Percentiles rank a stretch among this genome's conserved stretches.
Conservation (phyloP, 495 filamentous ascomycete genomes). For the Aspergillus heteromorphus region DNA sequence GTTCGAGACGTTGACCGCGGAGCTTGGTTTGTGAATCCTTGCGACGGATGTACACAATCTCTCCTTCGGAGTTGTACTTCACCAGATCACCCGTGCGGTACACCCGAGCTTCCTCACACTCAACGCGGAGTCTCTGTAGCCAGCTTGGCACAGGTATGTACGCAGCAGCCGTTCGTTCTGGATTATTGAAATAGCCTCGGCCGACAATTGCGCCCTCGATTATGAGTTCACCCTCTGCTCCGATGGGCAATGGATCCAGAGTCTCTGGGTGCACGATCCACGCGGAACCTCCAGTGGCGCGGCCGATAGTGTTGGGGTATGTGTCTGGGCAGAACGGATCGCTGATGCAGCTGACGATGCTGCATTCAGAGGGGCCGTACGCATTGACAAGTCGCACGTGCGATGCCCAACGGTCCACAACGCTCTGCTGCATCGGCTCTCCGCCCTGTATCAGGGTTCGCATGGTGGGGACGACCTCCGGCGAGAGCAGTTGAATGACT, state of each 20-base stretch:
- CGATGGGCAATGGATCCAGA: too few relatives aligned
- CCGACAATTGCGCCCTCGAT: conserved; percentile 51
- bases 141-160: conserved; percentile 30
- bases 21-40: conserved; percentile 37
- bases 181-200: conserved; percentile 44
- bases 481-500: not conserved
- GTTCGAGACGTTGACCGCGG: conserved; percentile 37
- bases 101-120: conserved; percentile 8
- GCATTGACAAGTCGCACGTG: conserved; percentile 21
- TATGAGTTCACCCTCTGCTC: conserved; percentile 49
- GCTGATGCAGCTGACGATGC: too few relatives aligned
- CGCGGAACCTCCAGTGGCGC: too few relatives aligned
- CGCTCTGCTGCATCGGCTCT: conserved; percentile 10
- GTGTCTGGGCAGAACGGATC: too few relatives aligned
- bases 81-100: conserved; percentile 31
- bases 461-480: not conserved
- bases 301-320: too few relatives aligned
- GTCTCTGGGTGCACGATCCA: too few relatives aligned
- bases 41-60: conserved; percentile 19
- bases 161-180: conserved; percentile 34
- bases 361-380: conserved; percentile 37
- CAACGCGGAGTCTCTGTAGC: not conserved
- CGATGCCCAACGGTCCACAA: conserved; percentile 18
- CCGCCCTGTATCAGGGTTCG: not conserved
- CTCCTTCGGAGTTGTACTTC: conserved; percentile 12